phyloP scores from a whole-genome alignment of 163 green algal genomes.

The Volvox carteri region DNA sequence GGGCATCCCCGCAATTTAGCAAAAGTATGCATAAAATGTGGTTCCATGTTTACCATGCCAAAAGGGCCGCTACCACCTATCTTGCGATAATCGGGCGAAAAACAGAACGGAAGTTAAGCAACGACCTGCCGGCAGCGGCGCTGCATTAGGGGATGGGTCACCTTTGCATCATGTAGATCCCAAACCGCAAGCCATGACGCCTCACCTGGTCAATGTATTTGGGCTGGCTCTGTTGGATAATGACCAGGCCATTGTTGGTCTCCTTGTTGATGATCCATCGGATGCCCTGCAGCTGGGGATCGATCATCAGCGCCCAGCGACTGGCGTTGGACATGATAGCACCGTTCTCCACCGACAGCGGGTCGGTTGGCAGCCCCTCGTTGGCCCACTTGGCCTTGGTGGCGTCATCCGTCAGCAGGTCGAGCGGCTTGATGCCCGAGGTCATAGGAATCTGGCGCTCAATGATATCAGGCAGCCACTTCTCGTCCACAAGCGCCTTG shows the following conservation, averaged over 20 bases:
- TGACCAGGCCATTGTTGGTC: conserved; percentile 80
- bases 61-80: too few species aligned
- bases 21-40: too few species aligned
- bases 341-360: conserved; percentile 92
- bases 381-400: conserved; percentile 89
- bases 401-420: conserved; percentile 84
- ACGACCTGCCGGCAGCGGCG: too few species aligned
- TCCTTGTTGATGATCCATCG: conserved; percentile 91
- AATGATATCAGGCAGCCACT: conserved; percentile 87
- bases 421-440: conserved; percentile 77
- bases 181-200: conserved; percentile 19
- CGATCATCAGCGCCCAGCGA: conserved; percentile 93
- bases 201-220: conserved; percentile 92
- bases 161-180: too few species aligned
- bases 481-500: conserved; percentile 79
- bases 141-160: too few species aligned
- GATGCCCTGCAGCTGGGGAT: conserved; percentile 95
- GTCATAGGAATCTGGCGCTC: conserved; percentile 84
- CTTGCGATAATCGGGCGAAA: too few species aligned
- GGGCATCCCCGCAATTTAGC: neutral
- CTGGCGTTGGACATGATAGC: conserved; percentile 88
- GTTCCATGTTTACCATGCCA: too few species aligned
- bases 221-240: conserved; percentile 90
- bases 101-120: too few species aligned
- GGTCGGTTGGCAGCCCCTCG: conserved; percentile 91